Evolutionary conservation across 495 filamentous ascomycete species (phyloP), one percentile per base, ranked within the genome.

Genomic region (Hypoxylon lenormandii): DNA sequence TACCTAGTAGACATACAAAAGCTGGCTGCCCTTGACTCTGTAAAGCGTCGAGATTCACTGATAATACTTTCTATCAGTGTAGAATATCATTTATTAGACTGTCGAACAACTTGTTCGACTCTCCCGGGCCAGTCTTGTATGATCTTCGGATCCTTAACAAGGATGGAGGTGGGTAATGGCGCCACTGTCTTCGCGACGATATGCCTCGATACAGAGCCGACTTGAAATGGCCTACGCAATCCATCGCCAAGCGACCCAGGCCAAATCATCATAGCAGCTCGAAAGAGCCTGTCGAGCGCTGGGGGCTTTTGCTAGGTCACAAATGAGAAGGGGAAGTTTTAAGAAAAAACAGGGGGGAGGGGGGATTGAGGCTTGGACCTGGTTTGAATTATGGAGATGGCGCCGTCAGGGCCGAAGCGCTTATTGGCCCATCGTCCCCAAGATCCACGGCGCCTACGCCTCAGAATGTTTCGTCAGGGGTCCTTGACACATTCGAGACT

Each of bases 391-490:
- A 53, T 71, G 68, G 68, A 66, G 58, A 66, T 15, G 22, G 15
- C 18, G 21, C 58, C 21, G 47, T 56, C 40, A 0, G 45, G 40
- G 18, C n/a, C 7, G 1, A 18, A 16, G n/a, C 22, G 1, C 3
- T 55, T 2, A 71, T 71, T 71, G 62, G 68, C 46, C 45, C 4
- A 50, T 49, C 4, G 15, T 3, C 28, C 28, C 3, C 10, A 21
- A 60, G 63, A 48, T 55, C 66, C 62, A 36, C 46, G 62, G 57
- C 68, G 73, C 66, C 63, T 68, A 54, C 51, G 75, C 73, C 65
- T 73, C 75, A 77, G 72, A 52, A 51, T 66, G 75, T 75, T 77
- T 75, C 75, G 72, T 77, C 75, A 72, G 66, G 75, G 75, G 74
- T 71, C 56, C 59, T 69, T 72, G 66, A 77, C 74, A 74, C 75